phyloP scores from a whole-genome alignment of 352 stramenopile genomes.

The Pythium insidiosum region DNA sequence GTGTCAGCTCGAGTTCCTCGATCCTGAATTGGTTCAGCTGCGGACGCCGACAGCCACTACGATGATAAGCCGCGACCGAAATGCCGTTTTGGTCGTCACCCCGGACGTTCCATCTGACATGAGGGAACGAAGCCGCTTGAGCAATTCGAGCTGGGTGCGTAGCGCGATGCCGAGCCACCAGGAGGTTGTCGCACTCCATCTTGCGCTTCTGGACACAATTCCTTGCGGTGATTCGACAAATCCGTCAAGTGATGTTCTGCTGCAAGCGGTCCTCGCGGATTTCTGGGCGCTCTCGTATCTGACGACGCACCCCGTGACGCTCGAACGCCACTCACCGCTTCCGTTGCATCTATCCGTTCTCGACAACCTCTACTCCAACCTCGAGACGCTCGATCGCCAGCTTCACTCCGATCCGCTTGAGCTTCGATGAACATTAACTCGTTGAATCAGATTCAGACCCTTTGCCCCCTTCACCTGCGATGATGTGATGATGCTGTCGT shows the following conservation, averaged over 20 bases:
- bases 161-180: too few relatives aligned
- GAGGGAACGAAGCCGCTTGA: slow-evolving; percentile 8
- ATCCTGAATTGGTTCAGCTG: too few relatives aligned
- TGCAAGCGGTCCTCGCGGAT: slow-evolving; percentile 34
- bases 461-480: too few relatives aligned
- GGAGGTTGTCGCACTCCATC: too few relatives aligned
- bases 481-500: too few relatives aligned
- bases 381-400: slow-evolving; percentile 12
- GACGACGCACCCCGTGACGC: slow-evolving; percentile 61
- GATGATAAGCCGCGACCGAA: too few relatives aligned
- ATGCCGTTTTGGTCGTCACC: slow-evolving; percentile 30
- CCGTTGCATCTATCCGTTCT: slow-evolving; percentile 50
- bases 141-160: slow-evolving; percentile 8
- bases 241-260: too few relatives aligned
- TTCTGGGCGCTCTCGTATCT: slow-evolving; percentile 65
- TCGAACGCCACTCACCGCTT: slow-evolving; percentile 49
- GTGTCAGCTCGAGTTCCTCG: too few relatives aligned
- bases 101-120: slow-evolving; percentile 14
- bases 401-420: slow-evolving; percentile 9
- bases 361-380: slow-evolving; percentile 17
- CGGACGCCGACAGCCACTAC: too few relatives aligned
- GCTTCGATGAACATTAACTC: too few relatives aligned
- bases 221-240: too few relatives aligned
- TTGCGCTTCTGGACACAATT: too few relatives aligned
- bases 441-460: slow-evolving; percentile 6